Conservation (phyloP, 768 basidiomycete species). For the Lactifluus piperatus region DNA sequence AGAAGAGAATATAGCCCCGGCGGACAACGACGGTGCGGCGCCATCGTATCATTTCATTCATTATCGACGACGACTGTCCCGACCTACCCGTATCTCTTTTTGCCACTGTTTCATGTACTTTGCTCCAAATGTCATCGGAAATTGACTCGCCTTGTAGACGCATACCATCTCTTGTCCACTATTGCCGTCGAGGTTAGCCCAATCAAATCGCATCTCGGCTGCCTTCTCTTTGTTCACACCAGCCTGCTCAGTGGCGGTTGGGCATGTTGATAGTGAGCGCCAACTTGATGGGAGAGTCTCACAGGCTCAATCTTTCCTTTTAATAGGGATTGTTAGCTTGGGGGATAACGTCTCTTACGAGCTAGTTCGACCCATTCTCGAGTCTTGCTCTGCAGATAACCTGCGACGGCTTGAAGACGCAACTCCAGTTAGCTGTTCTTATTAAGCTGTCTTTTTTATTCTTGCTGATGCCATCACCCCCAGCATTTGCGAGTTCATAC, state of each 20-base stretch:
- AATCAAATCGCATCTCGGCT: conserved; percentile 2
- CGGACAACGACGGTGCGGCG: not conserved
- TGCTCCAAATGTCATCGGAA: conserved; percentile 29
- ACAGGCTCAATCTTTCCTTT: not conserved
- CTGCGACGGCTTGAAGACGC: conserved; percentile 58
- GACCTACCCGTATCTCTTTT: not conserved
- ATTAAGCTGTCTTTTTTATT: not conserved
- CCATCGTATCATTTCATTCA: not conserved
- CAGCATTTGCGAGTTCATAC: conserved; percentile 19
- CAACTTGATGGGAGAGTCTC: not conserved
- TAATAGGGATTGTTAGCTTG: conserved; percentile 52
- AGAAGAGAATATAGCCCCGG: not conserved
- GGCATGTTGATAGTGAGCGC: conserved; percentile 53
- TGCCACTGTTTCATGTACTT: conserved; percentile 18
- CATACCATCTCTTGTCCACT: conserved; percentile 54
- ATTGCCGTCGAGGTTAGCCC: conserved; percentile 63
- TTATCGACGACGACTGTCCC: not conserved
- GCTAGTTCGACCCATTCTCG: conserved; percentile 64
- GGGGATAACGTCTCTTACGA: conserved; percentile 55
- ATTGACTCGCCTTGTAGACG: conserved; percentile 29
- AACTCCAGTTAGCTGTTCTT: conserved; percentile 49
- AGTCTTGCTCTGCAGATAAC: conserved; percentile 62
- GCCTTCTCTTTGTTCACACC: conserved; percentile 1
- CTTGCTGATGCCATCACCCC: not conserved
- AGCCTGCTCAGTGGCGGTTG: conserved; percentile 40